Evolutionary conservation across 495 filamentous ascomycete genomes (phyloP).

Genomic region (Cetradonia linearis): DNA sequence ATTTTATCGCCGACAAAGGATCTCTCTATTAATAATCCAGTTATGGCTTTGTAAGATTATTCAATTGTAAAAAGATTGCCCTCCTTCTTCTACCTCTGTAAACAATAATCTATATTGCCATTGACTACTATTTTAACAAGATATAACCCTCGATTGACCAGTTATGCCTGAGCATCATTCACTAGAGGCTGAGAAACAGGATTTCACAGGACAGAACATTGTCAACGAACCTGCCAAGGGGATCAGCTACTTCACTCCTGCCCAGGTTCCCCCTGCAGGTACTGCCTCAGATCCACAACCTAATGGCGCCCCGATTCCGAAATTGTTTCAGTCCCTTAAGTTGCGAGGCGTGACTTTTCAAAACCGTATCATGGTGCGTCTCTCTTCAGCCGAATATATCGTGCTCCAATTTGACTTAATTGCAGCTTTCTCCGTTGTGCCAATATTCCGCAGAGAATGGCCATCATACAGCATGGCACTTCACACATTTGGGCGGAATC

Average conservation of each 20-base stretch:
- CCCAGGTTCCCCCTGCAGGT: constrained; percentile 52
- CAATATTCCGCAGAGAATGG: constrained; percentile 60
- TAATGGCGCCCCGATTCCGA: constrained; percentile 47
- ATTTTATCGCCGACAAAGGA: not conserved
- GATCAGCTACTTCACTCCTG: constrained; percentile 60
- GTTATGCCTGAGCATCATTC: constrained; percentile 23
- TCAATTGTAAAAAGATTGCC: not conserved
- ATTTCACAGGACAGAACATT: constrained; percentile 25
- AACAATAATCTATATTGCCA: not conserved
- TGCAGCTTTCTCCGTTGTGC: constrained; percentile 49
- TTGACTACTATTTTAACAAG: too few species aligned
- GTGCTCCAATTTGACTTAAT: not conserved
- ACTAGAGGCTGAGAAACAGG: constrained; percentile 22
- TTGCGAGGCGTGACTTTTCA: constrained; percentile 49
- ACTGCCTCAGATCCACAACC: constrained; percentile 53
- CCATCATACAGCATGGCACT: constrained; percentile 53
- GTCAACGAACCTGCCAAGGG: constrained; percentile 37
- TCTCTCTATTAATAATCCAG: not conserved
- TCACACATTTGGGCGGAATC: constrained; percentile 48
- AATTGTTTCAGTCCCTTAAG: constrained; percentile 57
- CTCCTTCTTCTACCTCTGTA: not conserved
- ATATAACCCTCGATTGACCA: not conserved
- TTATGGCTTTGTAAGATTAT: not conserved
- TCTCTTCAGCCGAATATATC: not conserved
- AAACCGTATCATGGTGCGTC: constrained; percentile 48